Conservation (phyloP, 345 rosid genomes). For the Dovyalis caffra region DNA sequence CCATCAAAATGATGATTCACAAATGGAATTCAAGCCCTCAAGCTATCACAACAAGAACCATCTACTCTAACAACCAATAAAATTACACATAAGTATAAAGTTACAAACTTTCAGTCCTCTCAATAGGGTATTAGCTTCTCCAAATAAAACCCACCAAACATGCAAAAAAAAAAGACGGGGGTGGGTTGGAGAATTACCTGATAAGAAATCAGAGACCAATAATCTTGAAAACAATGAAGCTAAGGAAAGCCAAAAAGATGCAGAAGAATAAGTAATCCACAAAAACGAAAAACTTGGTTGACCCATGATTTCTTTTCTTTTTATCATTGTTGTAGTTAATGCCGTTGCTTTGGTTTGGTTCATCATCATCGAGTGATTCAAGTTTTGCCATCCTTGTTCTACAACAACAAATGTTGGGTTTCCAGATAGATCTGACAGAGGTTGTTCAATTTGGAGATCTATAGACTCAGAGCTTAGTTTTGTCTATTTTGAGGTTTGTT, state of each 20-base stretch:
- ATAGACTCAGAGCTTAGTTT: neutral
- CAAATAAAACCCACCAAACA: neutral
- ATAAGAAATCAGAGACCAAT: conserved; percentile 3
- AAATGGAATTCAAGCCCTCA: neutral
- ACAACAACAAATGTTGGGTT: neutral
- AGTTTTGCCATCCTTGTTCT: conserved; percentile 17
- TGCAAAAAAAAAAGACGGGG: neutral
- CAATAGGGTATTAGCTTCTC: neutral
- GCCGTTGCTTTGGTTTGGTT: neutral
- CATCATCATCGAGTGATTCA: conserved; percentile 14
- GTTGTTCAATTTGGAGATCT: conserved; percentile 10
- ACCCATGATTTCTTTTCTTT: conserved; percentile 57
- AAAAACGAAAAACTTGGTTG: conserved; percentile 59
- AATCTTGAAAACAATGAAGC: conserved; percentile 55
- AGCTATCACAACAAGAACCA: neutral
- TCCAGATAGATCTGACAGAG: neutral
- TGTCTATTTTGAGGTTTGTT: neutral
- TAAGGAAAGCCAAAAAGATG: conserved; percentile 48
- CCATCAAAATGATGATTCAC: neutral
- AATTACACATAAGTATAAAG: neutral
- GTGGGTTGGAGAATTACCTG: conserved; percentile 14
- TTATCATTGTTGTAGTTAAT: conserved; percentile 14
- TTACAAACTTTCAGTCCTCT: neutral
- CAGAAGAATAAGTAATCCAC: conserved; percentile 66
- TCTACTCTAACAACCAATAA: neutral